Base-by-base conservation (phyloP, 805 yeast genomes). In the Myxozyma geophila region DNA sequence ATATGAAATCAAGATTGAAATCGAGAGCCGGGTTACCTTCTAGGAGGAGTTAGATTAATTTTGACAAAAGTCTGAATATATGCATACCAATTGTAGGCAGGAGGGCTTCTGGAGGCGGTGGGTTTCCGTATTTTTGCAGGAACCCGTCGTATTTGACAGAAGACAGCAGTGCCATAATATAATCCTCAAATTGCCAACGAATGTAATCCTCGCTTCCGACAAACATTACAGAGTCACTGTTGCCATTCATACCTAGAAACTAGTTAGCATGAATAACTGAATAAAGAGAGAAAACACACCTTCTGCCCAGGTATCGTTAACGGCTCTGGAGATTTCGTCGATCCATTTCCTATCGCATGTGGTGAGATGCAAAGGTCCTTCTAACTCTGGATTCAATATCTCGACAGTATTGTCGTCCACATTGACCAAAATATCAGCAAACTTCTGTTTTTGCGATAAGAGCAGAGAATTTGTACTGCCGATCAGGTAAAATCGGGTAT, bases 401-500 rank as follows among this genome's bases (percentile, higher is more conserved):
- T 85, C 87, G 9, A 84, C 76, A 1, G 80, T 70, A 17, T 72
- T 73, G 3, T 73, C 68, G 46, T 71, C 74, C 48, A 72, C 78
- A 71, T 90, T 85, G 0, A 93, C 85, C 49, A 92, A 75, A 7
- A 92, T 70, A 72, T 93, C 97, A 48, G 90, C 85, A 59, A 84
- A 75, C 57, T 81, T 82, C 0, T 77, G 72, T 62, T 85, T 85
- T 66, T 87, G 90, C 70, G 87, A 87, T 52, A 89, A 77, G 48
- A 95, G 79, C 46, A 95, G 78, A 47, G 92, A 86, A 76, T 95
- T 95, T 4, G 98, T 92, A 48, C 96, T 87, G 0, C 99, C 99
- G 54, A 90, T 83, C 72, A 90, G 77, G 69, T 85, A 95, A 73
- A 86, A 85, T 41, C 81, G 78, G 0, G 92, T 82, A 56, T 81